These are phyloP conservation scores for Daucus carota DNA, from an alignment of 129 eudicot species.

Conservation along the genomic window DH1_v3.0 NC_030382.2:54251001-54251500, in stretches of 20 bases:
- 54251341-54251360: constrained; percentile 55
- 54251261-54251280: constrained; percentile 25
- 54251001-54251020: constrained; percentile 22
- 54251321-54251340: constrained; percentile 35
- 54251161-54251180: constrained; percentile 21
- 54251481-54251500: constrained; percentile 58
- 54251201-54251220: constrained; percentile 22
- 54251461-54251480: constrained; percentile 53
- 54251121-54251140: constrained; percentile 18
- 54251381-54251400: constrained; percentile 81
- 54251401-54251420: constrained; percentile 68
- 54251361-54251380: constrained; percentile 70
- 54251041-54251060: constrained; percentile 16
- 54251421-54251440: constrained; percentile 82
- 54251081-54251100: constrained; percentile 16
- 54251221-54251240: constrained; percentile 18
- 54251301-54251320: constrained; percentile 37
- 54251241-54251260: constrained; percentile 17
- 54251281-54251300: constrained; percentile 26
- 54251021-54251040: constrained; percentile 20
- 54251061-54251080: constrained; percentile 23
- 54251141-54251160: constrained; percentile 31
- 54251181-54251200: constrained; percentile 24
- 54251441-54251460: constrained; percentile 69
- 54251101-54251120: constrained; percentile 19